Percentiles rank a stretch among this genome's conserved stretches.
These are phyloP conservation scores for Casuarina equisetifolia DNA, from an alignment of 306 rosid genomes.

Conservation along the genomic window DNA sequence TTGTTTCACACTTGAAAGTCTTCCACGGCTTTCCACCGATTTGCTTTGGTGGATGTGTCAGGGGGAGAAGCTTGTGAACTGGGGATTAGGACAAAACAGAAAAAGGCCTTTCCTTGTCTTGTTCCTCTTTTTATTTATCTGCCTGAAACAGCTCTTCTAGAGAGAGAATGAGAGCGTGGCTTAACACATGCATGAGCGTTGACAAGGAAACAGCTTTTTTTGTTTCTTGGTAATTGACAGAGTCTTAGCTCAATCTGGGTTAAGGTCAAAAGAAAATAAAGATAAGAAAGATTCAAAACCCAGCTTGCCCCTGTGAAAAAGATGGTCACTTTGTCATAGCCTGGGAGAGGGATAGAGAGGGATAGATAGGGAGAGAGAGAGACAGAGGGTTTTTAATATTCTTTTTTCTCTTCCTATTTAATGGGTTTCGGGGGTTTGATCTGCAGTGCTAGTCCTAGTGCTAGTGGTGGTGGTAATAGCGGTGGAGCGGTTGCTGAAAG, in stretches of 20 bases:
- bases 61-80: conserved; percentile 41
- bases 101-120: conserved; percentile 53
- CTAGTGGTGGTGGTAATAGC: conserved; percentile 27
- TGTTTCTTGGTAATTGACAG: conserved; percentile 38
- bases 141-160: conserved; percentile 36
- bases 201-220: conserved; percentile 50
- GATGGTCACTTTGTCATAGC: conserved; percentile 30
- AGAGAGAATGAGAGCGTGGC: conserved; percentile 26
- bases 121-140: conserved; percentile 33
- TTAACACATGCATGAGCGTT: conserved; percentile 57
- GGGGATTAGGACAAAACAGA: conserved; percentile 24
- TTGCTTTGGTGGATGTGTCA: background rate
- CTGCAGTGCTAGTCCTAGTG: conserved; percentile 26
- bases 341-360: conserved; percentile 9
- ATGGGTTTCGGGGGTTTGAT: conserved; percentile 46
- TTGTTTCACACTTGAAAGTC: conserved; percentile 1
- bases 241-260: conserved; percentile 28
- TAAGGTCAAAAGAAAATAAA: conserved; percentile 39
- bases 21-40: conserved; percentile 7
- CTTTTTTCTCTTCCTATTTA: background rate
- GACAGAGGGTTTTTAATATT: conserved; percentile 11
- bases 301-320: conserved; percentile 29
- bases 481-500: conserved; percentile 35
- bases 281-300: conserved; percentile 22
- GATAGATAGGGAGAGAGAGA: conserved; percentile 15